Percentiles rank a stretch among this genome's conserved stretches.
Conservation (phyloP, 1,139 yeast genomes). For the Blastobotrys niveus region DNA sequence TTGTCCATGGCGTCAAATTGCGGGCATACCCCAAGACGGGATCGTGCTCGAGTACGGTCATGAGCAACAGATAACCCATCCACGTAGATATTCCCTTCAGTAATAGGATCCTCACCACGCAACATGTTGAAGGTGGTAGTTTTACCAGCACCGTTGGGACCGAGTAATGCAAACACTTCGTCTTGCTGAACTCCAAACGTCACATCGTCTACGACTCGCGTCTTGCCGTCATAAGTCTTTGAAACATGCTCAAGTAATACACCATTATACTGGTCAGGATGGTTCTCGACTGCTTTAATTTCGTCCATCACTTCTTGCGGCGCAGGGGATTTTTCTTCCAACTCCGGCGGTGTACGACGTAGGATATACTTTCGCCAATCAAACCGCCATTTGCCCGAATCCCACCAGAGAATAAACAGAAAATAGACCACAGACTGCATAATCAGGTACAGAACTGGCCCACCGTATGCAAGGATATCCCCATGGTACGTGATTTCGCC, state of each 20-base stretch:
- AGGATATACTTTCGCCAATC: constrained; percentile 8
- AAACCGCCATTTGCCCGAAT: constrained; percentile 29
- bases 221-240: constrained; percentile 27
- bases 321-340: not conserved
- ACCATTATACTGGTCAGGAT: constrained; percentile 18
- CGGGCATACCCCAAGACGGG: constrained; percentile 37
- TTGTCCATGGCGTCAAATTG: constrained; percentile 39
- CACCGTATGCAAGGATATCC: constrained; percentile 34
- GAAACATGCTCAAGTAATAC: constrained; percentile 33
- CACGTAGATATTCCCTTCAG: constrained; percentile 31
- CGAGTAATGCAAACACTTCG: constrained; percentile 46
- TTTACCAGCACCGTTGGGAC: constrained; percentile 99
- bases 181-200: constrained; percentile 34
- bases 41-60: constrained; percentile 31
- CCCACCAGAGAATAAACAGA: constrained; percentile 33
- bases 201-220: constrained; percentile 32
- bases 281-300: constrained; percentile 17
- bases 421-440: constrained; percentile 28
- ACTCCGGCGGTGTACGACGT: not conserved
- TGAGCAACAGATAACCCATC: constrained; percentile 29
- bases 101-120: constrained; percentile 44
- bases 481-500: constrained; percentile 28
- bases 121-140: constrained; percentile 72
- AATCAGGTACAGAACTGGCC: constrained; percentile 33
- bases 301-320: constrained; percentile 21